These are phyloP conservation scores for Mycena chlorophos DNA, from an alignment of 768 basidiomycete species.

Conservation along the genomic window DNA sequence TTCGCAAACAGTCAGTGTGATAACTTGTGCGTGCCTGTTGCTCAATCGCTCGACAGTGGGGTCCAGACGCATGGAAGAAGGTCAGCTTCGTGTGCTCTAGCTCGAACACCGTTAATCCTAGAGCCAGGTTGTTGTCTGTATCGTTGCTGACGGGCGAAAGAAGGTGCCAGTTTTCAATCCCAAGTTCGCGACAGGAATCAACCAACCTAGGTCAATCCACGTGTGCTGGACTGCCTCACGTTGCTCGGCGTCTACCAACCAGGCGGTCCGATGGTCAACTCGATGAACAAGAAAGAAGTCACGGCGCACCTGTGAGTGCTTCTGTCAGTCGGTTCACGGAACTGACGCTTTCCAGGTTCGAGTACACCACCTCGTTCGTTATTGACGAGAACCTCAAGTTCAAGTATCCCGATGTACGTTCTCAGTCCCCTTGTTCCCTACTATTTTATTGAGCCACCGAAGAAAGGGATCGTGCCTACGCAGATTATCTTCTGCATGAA, in stretches of 20 bases:
- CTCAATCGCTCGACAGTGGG: conserved; percentile 52
- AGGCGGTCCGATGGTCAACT: conserved; percentile 57
- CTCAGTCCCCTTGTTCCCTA: background rate
- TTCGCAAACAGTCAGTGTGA: conserved; percentile 58
- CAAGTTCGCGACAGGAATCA: background rate
- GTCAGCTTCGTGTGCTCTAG: conserved; percentile 30
- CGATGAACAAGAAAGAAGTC: conserved; percentile 71
- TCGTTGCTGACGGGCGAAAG: conserved; percentile 85
- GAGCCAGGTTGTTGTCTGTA: conserved; percentile 86
- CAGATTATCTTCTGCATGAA: conserved; percentile 92
- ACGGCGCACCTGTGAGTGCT: conserved; percentile 38
- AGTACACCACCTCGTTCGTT: conserved; percentile 82
- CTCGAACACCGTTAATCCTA: background rate
- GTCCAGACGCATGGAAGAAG: conserved; percentile 96
- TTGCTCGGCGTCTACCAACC: conserved; percentile 90
- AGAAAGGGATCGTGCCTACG: conserved; percentile 81
- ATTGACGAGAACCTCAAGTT: conserved; percentile 45
- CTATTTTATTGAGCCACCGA: background rate
- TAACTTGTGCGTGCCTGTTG: background rate
- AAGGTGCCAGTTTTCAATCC: conserved; percentile 43
- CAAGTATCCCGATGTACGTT: conserved; percentile 18
- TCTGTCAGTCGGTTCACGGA: background rate
- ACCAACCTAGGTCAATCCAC: conserved; percentile 55
- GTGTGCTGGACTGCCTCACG: conserved; percentile 85
- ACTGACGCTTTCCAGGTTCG: conserved; percentile 45